Conservation (phyloP, 139 green algal species). For the Microglena sp. region DNA sequence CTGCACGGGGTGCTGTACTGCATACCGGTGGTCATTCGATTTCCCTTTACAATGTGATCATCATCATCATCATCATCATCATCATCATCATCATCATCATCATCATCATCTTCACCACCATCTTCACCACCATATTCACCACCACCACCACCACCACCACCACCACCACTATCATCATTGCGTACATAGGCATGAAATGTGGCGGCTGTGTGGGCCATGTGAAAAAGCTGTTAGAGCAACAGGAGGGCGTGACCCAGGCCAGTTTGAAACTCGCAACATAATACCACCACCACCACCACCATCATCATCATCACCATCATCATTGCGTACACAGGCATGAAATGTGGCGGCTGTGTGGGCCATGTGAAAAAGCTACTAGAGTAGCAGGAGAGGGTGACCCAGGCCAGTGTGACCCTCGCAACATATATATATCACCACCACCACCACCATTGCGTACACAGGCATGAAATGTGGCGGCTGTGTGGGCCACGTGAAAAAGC, state of each 20-base stretch:
- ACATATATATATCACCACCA: neutral
- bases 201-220: conserved; percentile 74
- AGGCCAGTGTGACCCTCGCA: neutral
- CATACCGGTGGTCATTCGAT: no score
- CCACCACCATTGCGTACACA: conserved; percentile 3
- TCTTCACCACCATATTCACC: neutral
- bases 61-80: no score
- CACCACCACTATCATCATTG: neutral
- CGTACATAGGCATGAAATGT: conserved; percentile 72
- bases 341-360: conserved; percentile 75
- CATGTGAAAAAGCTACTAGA: conserved; percentile 69
- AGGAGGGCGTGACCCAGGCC: no score
- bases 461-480: conserved; percentile 87
- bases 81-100: neutral
- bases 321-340: conserved; percentile 58
- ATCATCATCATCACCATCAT: neutral
- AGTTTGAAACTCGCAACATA: no score
- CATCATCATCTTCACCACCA: neutral
- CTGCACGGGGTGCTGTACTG: no score
- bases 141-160: neutral
- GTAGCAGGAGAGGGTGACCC: conserved; percentile 15
- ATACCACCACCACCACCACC: neutral
- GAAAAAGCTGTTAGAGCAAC: conserved; percentile 16
- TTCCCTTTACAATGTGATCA: no score
- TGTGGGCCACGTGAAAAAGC: conserved; percentile 49